Evolutionary conservation across 805 yeast species (phyloP).

Genomic region (Saccharomycopsis fermentans): DNA sequence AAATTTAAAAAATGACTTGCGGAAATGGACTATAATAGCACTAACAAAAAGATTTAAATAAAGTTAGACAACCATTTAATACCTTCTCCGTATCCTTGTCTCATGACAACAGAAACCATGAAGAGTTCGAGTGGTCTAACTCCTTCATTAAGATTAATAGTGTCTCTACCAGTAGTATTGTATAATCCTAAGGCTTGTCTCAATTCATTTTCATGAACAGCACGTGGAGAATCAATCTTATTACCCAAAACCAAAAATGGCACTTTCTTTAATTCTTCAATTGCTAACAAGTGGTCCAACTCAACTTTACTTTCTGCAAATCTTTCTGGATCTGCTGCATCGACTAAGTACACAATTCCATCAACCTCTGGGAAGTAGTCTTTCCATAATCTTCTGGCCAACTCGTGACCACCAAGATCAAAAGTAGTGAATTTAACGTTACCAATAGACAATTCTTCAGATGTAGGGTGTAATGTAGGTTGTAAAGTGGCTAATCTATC

Average conservation of each 20-base stretch:
- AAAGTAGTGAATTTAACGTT: conserved; percentile 94
- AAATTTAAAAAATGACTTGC: not conserved
- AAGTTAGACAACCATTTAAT: conserved; percentile 97
- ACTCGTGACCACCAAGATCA: conserved; percentile 97
- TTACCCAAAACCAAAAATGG: conserved; percentile 94
- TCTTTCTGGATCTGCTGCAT: conserved; percentile 94
- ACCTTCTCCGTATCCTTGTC: conserved; percentile 98
- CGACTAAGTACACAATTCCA: conserved; percentile 93
- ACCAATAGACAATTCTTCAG: conserved; percentile 96
- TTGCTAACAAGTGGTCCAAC: conserved; percentile 83
- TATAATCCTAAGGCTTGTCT: conserved; percentile 82
- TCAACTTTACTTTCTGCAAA: conserved; percentile 92
- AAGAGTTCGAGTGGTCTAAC: conserved; percentile 90
- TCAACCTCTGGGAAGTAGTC: conserved; percentile 99
- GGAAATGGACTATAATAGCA: not conserved
- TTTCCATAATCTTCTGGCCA: conserved; percentile 98
- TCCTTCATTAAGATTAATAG: conserved; percentile 51
- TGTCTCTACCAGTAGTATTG: conserved; percentile 86
- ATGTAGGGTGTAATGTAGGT: conserved; percentile 97
- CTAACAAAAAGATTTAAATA: conserved; percentile 37
- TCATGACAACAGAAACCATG: conserved; percentile 97
- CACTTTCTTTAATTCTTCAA: conserved; percentile 81
- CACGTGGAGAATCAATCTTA: conserved; percentile 89
- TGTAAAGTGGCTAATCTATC: conserved; percentile 96
- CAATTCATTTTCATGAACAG: conserved; percentile 90